These are phyloP conservation scores for Gonapodya prolifera DNA, from an alignment of 192 early-diverging fungal species.

Conservation along the genomic window DNA sequence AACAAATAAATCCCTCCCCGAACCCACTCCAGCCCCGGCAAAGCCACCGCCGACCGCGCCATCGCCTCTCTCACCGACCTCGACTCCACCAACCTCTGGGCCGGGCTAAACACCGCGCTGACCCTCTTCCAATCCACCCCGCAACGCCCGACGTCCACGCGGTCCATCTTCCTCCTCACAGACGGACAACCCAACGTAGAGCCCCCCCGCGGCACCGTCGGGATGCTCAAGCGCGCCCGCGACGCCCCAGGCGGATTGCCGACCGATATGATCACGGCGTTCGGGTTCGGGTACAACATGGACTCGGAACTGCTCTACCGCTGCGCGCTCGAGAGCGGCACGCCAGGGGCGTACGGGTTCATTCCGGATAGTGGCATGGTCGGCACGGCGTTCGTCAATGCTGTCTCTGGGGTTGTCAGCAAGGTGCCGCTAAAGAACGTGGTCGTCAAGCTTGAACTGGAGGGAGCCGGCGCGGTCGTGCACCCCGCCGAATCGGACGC, in stretches of 20 bases:
- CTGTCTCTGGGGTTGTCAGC: conserved; percentile 10
- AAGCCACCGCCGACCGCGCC: not conserved
- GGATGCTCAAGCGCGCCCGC: conserved; percentile 11
- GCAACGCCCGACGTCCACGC: not conserved
- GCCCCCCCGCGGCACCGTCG: conserved; percentile 18
- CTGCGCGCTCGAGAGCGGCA: conserved; percentile 5
- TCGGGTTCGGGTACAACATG: conserved; percentile 24
- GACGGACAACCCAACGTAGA: conserved; percentile 14
- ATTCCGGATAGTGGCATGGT: conserved; percentile 23
- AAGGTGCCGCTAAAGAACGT: not conserved
- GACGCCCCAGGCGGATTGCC: conserved; percentile 10
- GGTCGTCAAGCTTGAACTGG: not conserved
- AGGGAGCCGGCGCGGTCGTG: not conserved
- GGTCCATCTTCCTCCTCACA: conserved; percentile 17
- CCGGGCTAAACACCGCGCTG: conserved; percentile 7
- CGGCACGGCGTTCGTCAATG: conserved; percentile 22
- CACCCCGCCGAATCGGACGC: not conserved
- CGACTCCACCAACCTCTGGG: conserved; percentile 17
- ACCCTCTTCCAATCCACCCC: not conserved
- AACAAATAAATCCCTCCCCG: not conserved
- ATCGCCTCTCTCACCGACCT: not conserved
- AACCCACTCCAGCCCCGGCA: conserved; percentile 2
- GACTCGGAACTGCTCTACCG: conserved; percentile 10
- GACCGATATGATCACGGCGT: conserved; percentile 15
- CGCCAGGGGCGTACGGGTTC: conserved; percentile 9